Conservation (phyloP, 805 yeast species). For the Metschnikowia koreensis region DNA sequence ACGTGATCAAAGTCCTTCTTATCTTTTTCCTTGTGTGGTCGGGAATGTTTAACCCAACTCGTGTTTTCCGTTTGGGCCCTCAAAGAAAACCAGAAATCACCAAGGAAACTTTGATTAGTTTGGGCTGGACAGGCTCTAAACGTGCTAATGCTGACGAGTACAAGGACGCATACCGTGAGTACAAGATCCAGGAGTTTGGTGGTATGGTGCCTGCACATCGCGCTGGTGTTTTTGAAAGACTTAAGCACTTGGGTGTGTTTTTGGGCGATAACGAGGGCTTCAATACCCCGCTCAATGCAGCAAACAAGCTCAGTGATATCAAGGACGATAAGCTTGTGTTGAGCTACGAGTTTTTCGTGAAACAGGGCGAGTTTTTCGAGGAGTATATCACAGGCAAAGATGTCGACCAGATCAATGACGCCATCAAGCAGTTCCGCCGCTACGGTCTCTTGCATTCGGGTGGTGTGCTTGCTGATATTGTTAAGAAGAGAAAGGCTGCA, state of each 20-base stretch:
- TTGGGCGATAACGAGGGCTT: constrained; percentile 85
- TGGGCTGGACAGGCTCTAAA: constrained; percentile 97
- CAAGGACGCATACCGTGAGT: constrained; percentile 64
- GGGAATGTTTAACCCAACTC: constrained; percentile 77
- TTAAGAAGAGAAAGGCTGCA: constrained; percentile 35
- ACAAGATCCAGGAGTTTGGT: constrained; percentile 63
- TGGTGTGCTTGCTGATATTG: constrained; percentile 39
- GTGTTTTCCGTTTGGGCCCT: constrained; percentile 30
- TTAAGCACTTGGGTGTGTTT: constrained; percentile 57
- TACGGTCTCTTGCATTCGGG: constrained; percentile 58
- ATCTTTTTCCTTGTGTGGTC: constrained; percentile 58
- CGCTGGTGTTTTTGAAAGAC: constrained; percentile 61
- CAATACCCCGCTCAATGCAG: constrained; percentile 50
- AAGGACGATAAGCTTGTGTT: constrained; percentile 46
- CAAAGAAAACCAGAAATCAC: constrained; percentile 33
- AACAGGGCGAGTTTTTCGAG: constrained; percentile 50
- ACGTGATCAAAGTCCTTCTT: constrained; percentile 56
- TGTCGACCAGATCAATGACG: constrained; percentile 36
- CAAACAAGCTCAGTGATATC: constrained; percentile 37
- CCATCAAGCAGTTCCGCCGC: constrained; percentile 63
- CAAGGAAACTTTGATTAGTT: constrained; percentile 53
- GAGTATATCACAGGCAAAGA: constrained; percentile 36
- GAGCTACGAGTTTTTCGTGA: constrained; percentile 54
- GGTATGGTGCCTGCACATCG: constrained; percentile 75
- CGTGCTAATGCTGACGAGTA: constrained; percentile 69